Base-by-base conservation (phyloP, 306 rosid species). In the Erythrophleum fordii region DNA sequence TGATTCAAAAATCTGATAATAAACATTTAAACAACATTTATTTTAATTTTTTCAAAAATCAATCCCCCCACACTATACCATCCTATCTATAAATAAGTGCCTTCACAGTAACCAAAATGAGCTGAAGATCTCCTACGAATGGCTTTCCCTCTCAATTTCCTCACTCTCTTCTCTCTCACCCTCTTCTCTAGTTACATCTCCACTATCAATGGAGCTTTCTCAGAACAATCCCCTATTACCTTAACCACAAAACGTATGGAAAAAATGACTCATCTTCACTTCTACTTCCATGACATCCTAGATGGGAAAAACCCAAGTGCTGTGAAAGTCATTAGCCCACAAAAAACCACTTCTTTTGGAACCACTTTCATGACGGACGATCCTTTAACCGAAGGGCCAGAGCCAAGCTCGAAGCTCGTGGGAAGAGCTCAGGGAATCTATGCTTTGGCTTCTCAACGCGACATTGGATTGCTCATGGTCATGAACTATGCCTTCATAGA, bases 211-310 rank as follows among this genome's bases (percentile, higher is more conserved):
- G 84, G 80, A 20, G 39, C 58, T 3, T 80, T 80, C 73, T 80
- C 79, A 18, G 28, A 73, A 8, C 59, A 80, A 26, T 64, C 66
- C 58, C 51, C 58, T n/a, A 1, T 28, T 0, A 5, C 10, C 46
- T 29, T 42, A 31, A 28, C 77, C 46, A 20, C 64, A 29, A 65
- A 58, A 52, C 66, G 51, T 31, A 82, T 80, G 55, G 84, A 86
- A 61, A 85, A 86, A 59, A 70, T n/a, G 4, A 83, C 83, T 72
- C 81, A 49, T 52, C 82, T 89, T 18, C 89, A 86, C 75, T 89
- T 89, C 79, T 89, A 74, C 53, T 89, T 82, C 80, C 90, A 89
- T 41, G 87, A 89, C 81, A 84, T 61, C 76, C 31, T 58, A 3
- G 42, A 55, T 13, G 83, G 87, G 12, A 59, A 48, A 42, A 82